These are phyloP conservation scores for Suillus sp. DNA, from an alignment of 768 basidiomycete species.

Conservation along the genomic window DNA sequence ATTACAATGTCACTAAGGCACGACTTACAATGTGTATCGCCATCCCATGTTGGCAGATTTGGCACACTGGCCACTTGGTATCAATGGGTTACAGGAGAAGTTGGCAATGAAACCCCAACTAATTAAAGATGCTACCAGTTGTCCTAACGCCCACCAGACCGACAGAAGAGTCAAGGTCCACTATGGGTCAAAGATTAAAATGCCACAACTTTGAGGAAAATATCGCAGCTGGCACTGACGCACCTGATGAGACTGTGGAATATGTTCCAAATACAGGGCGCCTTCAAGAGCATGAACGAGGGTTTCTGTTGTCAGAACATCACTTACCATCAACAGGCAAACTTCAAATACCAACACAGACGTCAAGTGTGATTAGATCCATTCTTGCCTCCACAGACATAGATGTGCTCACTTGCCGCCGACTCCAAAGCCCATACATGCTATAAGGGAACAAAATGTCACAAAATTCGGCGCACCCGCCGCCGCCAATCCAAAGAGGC, in stretches of 20 bases:
- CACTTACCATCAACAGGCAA: conserved; percentile 49
- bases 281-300: conserved; percentile 33
- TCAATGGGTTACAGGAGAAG: conserved; percentile 47
- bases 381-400: conserved; percentile 17
- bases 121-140: conserved; percentile 52
- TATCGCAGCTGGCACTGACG: conserved; percentile 9
- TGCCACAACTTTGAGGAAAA: conserved; percentile 7
- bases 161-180: conserved; percentile 59
- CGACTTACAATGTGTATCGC: conserved; percentile 52
- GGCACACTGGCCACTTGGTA: conserved; percentile 42
- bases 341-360: conserved; percentile 23
- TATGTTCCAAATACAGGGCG: conserved; percentile 47
- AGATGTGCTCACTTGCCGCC: conserved; percentile 49
- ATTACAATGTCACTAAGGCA: background rate
- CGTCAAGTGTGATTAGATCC: conserved; percentile 20
- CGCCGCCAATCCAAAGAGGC: conserved; percentile 53
- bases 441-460: conserved; percentile 46
- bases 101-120: conserved; percentile 59
- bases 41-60: conserved; percentile 59
- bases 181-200: conserved; percentile 25
- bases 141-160: conserved; percentile 54
- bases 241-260: conserved; percentile 44
- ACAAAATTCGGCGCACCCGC: conserved; percentile 49
- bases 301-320: background rate
- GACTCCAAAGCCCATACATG: conserved; percentile 51